Base-by-base conservation (phyloP, 208 protist genomes). In the Leishmania tropica region DNA sequence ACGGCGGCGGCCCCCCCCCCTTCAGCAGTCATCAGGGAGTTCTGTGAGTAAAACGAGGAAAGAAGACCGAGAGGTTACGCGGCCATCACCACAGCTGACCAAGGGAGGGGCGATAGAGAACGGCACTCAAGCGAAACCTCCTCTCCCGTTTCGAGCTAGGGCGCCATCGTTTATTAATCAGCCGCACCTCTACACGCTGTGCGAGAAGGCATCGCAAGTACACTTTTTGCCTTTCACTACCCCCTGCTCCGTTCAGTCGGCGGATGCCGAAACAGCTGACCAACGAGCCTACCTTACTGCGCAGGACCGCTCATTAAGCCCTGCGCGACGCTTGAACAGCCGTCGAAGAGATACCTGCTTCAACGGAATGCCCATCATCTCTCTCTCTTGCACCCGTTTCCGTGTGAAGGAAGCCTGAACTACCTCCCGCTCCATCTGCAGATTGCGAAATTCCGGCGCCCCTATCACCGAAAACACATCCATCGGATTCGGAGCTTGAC, bases 311-410 rank as follows among this genome's bases (percentile, higher is more conserved):
- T 31, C n/a, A 1, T 58, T 19, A 53, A n/a, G n/a, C n/a, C n/a
- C n/a, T n/a, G n/a, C n/a, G n/a, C n/a, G n/a, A n/a, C 75, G 80
- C 47, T 84, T 76, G 48, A 84, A 87, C 51, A 87, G 58, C 13
- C 81, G 62, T 37, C 68, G 53, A 3, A 87, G 60, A 1, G 79
- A 83, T 1, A 84, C 11, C 65, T 87, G 84, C n/a, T 77, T 78
- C 28, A 87, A 37, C 3, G 84, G 84, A 53, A 87, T 54, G 15
- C 58, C 84, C 48, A 71, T 40, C 2, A 81, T 5, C 17, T 54
- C 10, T 10, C 19, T 15, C 24, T 40, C 42, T 6, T 0, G 42
- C 31, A 81, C 13, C 28, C 40, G 54, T 28, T 71, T 10, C 13
- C 62, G 79, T 42, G 45, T 54, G 62, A 83, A 79, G 60, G 47